These are phyloP conservation scores for Trametes gibbosa DNA, from an alignment of 768 basidiomycete genomes.

Conservation along the genomic window DNA sequence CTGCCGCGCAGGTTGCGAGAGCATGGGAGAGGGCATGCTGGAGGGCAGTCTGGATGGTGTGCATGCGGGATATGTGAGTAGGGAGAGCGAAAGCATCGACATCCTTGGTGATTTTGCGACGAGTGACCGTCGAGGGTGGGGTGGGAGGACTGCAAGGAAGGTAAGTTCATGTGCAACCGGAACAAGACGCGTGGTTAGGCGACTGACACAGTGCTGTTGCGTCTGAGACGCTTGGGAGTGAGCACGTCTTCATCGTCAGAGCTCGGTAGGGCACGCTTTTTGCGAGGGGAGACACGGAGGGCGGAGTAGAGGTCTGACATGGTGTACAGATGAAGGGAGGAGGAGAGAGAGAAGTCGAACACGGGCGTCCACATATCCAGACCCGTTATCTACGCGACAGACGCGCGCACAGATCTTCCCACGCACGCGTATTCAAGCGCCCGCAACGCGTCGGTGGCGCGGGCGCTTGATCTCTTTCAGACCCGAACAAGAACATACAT, in stretches of 20 bases:
- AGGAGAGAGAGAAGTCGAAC: conserved; percentile 17
- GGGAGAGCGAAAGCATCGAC: conserved; percentile 41
- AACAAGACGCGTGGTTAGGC: background rate
- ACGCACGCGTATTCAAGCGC: conserved; percentile 11
- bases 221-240: conserved; percentile 70
- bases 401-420: conserved; percentile 1
- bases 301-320: conserved; percentile 65
- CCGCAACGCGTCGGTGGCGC: conserved; percentile 12
- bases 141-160: conserved; percentile 49
- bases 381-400: background rate
- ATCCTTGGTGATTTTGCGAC: conserved; percentile 27
- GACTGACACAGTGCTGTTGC: conserved; percentile 15
- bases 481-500: too few species aligned
- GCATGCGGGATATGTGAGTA: conserved; percentile 56
- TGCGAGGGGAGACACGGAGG: conserved; percentile 64
- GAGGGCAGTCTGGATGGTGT: conserved; percentile 61
- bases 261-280: conserved; percentile 57
- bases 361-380: conserved; percentile 7
- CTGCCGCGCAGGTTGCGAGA: conserved; percentile 76
- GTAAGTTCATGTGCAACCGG: background rate
- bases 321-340: conserved; percentile 16
- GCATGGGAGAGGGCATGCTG: conserved; percentile 85
- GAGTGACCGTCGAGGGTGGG: conserved; percentile 49
- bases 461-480: too few species aligned
- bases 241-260: conserved; percentile 50